Percentiles rank a stretch among this genome's conserved stretches.
These are phyloP conservation scores for Hirschfeldia incana DNA, from an alignment of 345 rosid species.

Conservation along the genomic window DNA sequence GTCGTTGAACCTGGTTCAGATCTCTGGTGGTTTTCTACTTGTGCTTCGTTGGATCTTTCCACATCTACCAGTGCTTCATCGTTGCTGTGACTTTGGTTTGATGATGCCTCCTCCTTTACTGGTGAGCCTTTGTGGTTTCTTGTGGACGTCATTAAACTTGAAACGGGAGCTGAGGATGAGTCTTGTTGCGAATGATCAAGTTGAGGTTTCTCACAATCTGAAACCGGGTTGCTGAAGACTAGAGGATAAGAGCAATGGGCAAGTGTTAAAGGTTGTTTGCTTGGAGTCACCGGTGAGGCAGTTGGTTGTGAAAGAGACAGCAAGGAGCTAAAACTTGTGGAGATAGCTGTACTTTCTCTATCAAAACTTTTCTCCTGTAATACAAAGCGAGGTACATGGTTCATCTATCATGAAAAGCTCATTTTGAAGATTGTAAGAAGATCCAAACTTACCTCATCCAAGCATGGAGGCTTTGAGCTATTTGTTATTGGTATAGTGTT, in stretches of 20 bases:
- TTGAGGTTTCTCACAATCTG: slow-evolving; percentile 55
- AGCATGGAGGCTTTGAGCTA: slow-evolving; percentile 48
- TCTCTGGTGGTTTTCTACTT: slow-evolving; percentile 46
- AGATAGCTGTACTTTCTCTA: slow-evolving; percentile 42
- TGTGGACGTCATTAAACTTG: slow-evolving; percentile 48
- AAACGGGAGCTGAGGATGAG: slow-evolving; percentile 18
- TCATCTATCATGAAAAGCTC: not conserved
- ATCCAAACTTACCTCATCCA: slow-evolving; percentile 52
- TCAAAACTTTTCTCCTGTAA: slow-evolving; percentile 51
- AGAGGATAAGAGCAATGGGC: slow-evolving; percentile 58
- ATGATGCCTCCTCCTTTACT: slow-evolving; percentile 44
- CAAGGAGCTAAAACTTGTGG: slow-evolving; percentile 62
- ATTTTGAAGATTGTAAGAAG: not conserved
- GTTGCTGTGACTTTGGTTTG: slow-evolving; percentile 53
- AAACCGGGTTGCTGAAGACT: slow-evolving; percentile 78
- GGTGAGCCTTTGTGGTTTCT: slow-evolving; percentile 51
- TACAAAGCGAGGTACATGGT: slow-evolving; percentile 25
- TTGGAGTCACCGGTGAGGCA: slow-evolving; percentile 53
- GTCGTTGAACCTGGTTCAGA: slow-evolving; percentile 34
- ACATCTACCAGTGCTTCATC: too few relatives aligned
- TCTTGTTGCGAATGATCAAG: slow-evolving; percentile 40
- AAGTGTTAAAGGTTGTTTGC: slow-evolving; percentile 46
- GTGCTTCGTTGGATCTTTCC: slow-evolving; percentile 62
- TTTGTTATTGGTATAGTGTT: slow-evolving; percentile 44
- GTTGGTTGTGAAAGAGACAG: slow-evolving; percentile 52